phyloP scores from a whole-genome alignment of 129 eudicot genomes.

The Flaveria bidentis region DNA sequence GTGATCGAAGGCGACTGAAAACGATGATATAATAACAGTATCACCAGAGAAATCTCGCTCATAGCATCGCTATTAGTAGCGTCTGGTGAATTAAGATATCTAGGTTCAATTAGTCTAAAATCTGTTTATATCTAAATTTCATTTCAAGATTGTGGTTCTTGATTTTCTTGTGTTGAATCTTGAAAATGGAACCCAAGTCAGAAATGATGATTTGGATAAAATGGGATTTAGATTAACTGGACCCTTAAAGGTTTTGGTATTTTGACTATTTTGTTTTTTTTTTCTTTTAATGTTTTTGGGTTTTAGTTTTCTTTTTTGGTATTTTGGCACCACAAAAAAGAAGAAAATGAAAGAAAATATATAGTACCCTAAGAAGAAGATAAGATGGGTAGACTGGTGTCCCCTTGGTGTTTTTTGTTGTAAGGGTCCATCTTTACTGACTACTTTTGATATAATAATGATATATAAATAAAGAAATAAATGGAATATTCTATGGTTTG shows the following conservation, averaged over 20 bases:
- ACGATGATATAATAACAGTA: background rate
- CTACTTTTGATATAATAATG: slow-evolving; percentile 36
- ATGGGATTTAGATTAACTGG: slow-evolving; percentile 31
- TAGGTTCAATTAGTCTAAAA: slow-evolving; percentile 19
- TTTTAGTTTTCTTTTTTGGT: slow-evolving; percentile 24
- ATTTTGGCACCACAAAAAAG: slow-evolving; percentile 25
- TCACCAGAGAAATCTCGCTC: background rate
- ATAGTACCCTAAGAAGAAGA: slow-evolving; percentile 34
- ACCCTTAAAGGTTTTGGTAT: slow-evolving; percentile 32
- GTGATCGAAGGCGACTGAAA: slow-evolving; percentile 50
- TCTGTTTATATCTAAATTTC: slow-evolving; percentile 9
- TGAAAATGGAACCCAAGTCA: slow-evolving; percentile 34
- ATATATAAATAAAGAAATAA: slow-evolving; percentile 34
- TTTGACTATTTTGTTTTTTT: slow-evolving; percentile 21
- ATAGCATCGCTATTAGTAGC: too few relatives aligned
- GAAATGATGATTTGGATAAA: slow-evolving; percentile 28
- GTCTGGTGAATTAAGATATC: too few relatives aligned
- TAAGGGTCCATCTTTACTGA: slow-evolving; percentile 52
- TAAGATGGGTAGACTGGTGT: slow-evolving; percentile 45
- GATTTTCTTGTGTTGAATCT: slow-evolving; percentile 11
- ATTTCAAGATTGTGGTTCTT: slow-evolving; percentile 33
- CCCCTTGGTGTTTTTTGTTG: slow-evolving; percentile 48
- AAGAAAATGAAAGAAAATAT: slow-evolving; percentile 17
- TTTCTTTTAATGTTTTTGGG: slow-evolving; percentile 22
- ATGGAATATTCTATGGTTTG: slow-evolving; percentile 30